These are phyloP conservation scores for Haplographium delicatum DNA, from an alignment of 495 filamentous ascomycete species.

Conservation along the genomic window DNA sequence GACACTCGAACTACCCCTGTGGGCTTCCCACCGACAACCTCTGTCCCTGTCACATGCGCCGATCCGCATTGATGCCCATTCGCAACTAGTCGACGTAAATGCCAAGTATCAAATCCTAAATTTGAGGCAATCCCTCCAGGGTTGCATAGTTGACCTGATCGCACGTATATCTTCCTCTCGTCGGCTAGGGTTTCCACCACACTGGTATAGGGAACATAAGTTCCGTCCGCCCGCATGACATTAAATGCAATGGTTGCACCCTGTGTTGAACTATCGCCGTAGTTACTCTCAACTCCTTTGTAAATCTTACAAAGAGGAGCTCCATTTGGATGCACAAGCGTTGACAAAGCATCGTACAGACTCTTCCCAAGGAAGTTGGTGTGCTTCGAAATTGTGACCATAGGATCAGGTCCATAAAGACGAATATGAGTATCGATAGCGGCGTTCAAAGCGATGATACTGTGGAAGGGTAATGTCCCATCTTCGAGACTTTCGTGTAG, in stretches of 20 bases:
- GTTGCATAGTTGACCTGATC: conserved; percentile 84
- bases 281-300: conserved; percentile 27
- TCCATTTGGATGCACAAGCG: conserved; percentile 62
- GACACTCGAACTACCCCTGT: conserved; percentile 81
- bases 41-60: conserved; percentile 50
- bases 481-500: conserved; percentile 81
- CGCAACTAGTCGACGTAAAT: conserved; percentile 71
- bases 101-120: conserved; percentile 62
- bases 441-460: conserved; percentile 68
- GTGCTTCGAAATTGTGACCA: conserved; percentile 63
- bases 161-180: conserved; percentile 69
- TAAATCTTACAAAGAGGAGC: conserved; percentile 60
- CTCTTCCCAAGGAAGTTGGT: conserved; percentile 54
- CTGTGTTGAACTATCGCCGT: conserved; percentile 44
- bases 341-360: conserved; percentile 51
- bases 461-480: conserved; percentile 84
- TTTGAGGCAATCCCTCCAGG: conserved; percentile 72
- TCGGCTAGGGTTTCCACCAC: conserved; percentile 79
- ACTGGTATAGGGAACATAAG: conserved; percentile 66
- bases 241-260: conserved; percentile 85
- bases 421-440: conserved; percentile 64
- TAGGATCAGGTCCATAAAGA: conserved; percentile 57
- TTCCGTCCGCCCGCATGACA: conserved; percentile 53
- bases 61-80: conserved; percentile 72
- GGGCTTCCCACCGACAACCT: conserved; percentile 74